Conservation (phyloP, 2,329 filamentous ascomycete genomes). For the Diplocarpon mali region DNA sequence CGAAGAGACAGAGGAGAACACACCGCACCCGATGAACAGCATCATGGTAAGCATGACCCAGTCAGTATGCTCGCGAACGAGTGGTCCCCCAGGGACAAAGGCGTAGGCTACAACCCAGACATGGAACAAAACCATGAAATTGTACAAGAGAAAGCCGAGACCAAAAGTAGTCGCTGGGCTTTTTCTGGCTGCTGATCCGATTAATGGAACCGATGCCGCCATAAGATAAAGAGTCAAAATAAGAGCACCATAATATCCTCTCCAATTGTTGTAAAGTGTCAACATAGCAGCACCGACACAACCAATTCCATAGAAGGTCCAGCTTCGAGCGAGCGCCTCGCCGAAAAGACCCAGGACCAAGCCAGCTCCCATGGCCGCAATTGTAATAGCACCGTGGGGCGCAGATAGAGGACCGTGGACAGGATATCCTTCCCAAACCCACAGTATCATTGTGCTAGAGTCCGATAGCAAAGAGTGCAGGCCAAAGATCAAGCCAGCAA, state of each 20-base stretch:
- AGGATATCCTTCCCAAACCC: slow-evolving; percentile 96
- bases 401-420: slow-evolving; percentile 77
- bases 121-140: slow-evolving; percentile 90
- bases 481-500: slow-evolving; percentile 78
- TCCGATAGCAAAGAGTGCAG: slow-evolving; percentile 91
- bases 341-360: slow-evolving; percentile 64
- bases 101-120: slow-evolving; percentile 98
- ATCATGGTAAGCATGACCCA: slow-evolving; percentile 89
- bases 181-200: slow-evolving; percentile 65
- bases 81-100: slow-evolving; percentile 87
- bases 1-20: slow-evolving; percentile 56
- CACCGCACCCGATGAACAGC: slow-evolving; percentile 71
- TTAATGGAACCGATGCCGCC: slow-evolving; percentile 64
- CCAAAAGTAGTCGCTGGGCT: slow-evolving; percentile 75
- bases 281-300: slow-evolving; percentile 68
- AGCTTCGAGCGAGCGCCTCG: slow-evolving; percentile 61
- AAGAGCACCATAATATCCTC: slow-evolving; percentile 77
- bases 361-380: slow-evolving; percentile 77
- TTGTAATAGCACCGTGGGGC: slow-evolving; percentile 80
- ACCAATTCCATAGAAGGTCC: slow-evolving; percentile 70
- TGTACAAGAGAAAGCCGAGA: slow-evolving; percentile 81
- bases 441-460: slow-evolving; percentile 96
- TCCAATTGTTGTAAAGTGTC: slow-evolving; percentile 72
- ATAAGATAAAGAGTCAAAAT: slow-evolving; percentile 67
- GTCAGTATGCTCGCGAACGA: slow-evolving; percentile 88